Base-by-base conservation (phyloP, 2,329 filamentous ascomycete genomes). In the Seiridium unicorne region DNA sequence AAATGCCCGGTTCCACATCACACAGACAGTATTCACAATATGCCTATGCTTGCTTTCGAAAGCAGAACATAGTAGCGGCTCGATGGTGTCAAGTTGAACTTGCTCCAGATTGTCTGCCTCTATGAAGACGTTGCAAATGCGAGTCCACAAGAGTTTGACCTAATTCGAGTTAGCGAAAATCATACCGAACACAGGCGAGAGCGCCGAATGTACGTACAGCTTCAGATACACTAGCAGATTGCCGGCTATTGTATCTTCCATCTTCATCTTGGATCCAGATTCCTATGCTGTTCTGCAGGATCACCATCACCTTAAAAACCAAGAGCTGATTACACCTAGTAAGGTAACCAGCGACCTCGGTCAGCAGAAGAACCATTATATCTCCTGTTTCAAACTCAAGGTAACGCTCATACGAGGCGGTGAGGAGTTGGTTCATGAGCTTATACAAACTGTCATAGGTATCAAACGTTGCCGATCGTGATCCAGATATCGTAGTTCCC, bases 1-100 rank as follows among this genome's bases (percentile, higher is more conserved):
- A 68, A 92, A 92, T 0, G 88, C 83, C 0, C 74, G 71, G 65
- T 93, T 93, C 92, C 92, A 97, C 62, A 79, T 66, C 32, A 76
- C 75, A 44, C 78, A 74, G 18, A 81, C 75, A 68, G 69, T 79
- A 72, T 74, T 86, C 63, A 77, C 90, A 66, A 78, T 83, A 61
- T 72, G 76, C 60, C 69, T 76, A 68, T 81, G 89, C 72, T 77
- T 88, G 76, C 77, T 88, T 64, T 73, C 82, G 73, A 83, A 89
- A 1, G 81, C 84, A 9, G 82, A 80, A 47, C 79, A 81, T 13
- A 89, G 69, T 4, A 89, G 69, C 3, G 74, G 71, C 64, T 89
- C 84, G 3, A 92, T 72, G 1, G 77, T 71, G 7, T 76, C 76
- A 9, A 88, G 77, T 4, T 86, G 77, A 18, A 77, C 70, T 11